phyloP scores from a whole-genome alignment of 1,139 yeast species.

The Kurtzmaniella quercitrusa region DNA sequence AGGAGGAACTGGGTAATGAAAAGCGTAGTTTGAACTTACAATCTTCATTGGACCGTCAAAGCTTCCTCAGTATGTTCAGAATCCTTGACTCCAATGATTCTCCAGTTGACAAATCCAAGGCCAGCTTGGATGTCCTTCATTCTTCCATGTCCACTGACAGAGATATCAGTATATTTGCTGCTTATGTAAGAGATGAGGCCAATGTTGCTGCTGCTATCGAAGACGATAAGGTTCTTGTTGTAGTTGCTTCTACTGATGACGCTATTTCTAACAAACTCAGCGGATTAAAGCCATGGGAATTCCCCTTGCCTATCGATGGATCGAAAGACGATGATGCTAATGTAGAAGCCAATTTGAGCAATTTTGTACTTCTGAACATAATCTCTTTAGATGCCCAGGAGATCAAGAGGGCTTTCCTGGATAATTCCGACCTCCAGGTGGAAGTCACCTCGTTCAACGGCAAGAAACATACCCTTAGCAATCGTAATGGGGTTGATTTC shows the following conservation, averaged over 20 bases:
- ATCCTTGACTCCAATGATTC: conserved; percentile 52
- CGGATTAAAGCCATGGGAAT: conserved; percentile 64
- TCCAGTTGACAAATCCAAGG: background rate
- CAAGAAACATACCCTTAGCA: conserved; percentile 14
- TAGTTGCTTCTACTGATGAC: conserved; percentile 59
- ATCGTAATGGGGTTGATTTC: background rate
- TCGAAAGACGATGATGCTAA: conserved; percentile 41
- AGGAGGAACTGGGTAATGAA: background rate
- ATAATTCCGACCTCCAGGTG: conserved; percentile 16
- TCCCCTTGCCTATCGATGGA: conserved; percentile 43
- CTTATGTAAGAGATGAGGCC: conserved; percentile 52
- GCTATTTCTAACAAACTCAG: conserved; percentile 39
- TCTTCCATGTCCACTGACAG: conserved; percentile 41
- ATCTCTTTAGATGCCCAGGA: conserved; percentile 32
- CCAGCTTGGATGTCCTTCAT: conserved; percentile 17
- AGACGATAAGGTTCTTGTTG: conserved; percentile 32
- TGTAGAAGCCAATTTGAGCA: conserved; percentile 41
- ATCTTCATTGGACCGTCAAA: background rate
- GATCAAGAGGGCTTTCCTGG: conserved; percentile 1
- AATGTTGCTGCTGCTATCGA: conserved; percentile 41
- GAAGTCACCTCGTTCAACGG: conserved; percentile 37
- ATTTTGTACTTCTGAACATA: conserved; percentile 46
- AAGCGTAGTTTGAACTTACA: background rate
- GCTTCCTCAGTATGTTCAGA: conserved; percentile 45
- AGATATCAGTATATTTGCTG: conserved; percentile 48